These are phyloP conservation scores for Tephrocybe sp. DNA, from an alignment of 768 basidiomycete genomes.

Conservation along the genomic window DNA sequence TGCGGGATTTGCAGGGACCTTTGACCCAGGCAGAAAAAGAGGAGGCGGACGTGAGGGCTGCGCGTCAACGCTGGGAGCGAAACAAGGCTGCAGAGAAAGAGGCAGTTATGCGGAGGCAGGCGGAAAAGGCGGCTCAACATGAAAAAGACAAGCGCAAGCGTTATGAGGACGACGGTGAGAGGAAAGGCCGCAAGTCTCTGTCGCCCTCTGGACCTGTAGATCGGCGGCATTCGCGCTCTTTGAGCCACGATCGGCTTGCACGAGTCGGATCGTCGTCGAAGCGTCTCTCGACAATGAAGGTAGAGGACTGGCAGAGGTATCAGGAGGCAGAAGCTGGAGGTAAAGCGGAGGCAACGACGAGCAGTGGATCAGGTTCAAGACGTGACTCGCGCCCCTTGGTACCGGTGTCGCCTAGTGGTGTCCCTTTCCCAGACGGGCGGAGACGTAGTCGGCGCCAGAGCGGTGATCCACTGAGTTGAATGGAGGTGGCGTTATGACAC, in stretches of 20 bases:
- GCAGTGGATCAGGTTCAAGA: slow-evolving; percentile 24
- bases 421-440: slow-evolving; percentile 59
- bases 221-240: slow-evolving; percentile 48
- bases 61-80: slow-evolving; percentile 80
- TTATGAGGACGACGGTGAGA: slow-evolving; percentile 40
- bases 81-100: slow-evolving; percentile 74
- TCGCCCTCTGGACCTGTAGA: slow-evolving; percentile 31
- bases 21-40: slow-evolving; percentile 81
- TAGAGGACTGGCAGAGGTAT: slow-evolving; percentile 82
- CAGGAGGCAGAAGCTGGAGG: slow-evolving; percentile 45
- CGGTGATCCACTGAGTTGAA: slow-evolving; percentile 36
- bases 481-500: background rate
- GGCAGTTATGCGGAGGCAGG: slow-evolving; percentile 69
- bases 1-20: slow-evolving; percentile 80
- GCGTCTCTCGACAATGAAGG: slow-evolving; percentile 74
- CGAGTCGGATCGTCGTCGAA: slow-evolving; percentile 47
- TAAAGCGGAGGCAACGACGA: slow-evolving; percentile 6
- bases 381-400: slow-evolving; percentile 34
- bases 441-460: slow-evolving; percentile 31
- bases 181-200: slow-evolving; percentile 29
- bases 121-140: slow-evolving; percentile 62
- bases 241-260: slow-evolving; percentile 65
- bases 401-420: slow-evolving; percentile 31
- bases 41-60: slow-evolving; percentile 72
- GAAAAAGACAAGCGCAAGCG: slow-evolving; percentile 47